A percentile compares a stretch with the other conserved stretches of the same genome.
These are phyloP conservation scores for Ceratopteris richardii DNA, from an alignment of 75 land plant species.

Conservation along the genomic window DNA sequence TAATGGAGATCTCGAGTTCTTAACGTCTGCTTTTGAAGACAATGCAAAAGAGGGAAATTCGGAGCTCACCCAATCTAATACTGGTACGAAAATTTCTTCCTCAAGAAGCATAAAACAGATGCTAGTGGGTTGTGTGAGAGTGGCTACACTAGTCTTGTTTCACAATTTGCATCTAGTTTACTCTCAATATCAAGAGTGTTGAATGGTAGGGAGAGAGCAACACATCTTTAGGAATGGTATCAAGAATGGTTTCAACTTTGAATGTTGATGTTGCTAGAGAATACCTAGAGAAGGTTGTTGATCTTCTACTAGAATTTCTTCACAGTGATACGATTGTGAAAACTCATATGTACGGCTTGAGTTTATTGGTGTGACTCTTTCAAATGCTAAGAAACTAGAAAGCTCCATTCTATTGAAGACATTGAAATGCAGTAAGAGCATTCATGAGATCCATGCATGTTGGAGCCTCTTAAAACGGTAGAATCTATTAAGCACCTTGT, in stretches of 20 bases:
- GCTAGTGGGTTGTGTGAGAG: slow-evolving; percentile 36
- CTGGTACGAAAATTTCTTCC: slow-evolving; percentile 25
- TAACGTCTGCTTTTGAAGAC: slow-evolving; percentile 76
- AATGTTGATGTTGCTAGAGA: too few species aligned
- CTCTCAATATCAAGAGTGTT: slow-evolving; percentile 87
- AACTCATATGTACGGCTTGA: slow-evolving; percentile 75
- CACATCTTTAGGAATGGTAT: slow-evolving; percentile 84
- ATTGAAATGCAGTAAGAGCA: slow-evolving; percentile 87
- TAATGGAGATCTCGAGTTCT: slow-evolving; percentile 76
- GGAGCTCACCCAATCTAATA: slow-evolving; percentile 18
- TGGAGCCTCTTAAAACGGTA: slow-evolving; percentile 85
- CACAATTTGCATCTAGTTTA: slow-evolving; percentile 80
- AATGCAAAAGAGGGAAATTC: slow-evolving; percentile 48
- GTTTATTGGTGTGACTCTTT: slow-evolving; percentile 78
- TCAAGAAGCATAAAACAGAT: slow-evolving; percentile 12
- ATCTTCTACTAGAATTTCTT: slow-evolving; percentile 80
- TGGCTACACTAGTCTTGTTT: slow-evolving; percentile 64
- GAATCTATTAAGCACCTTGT: slow-evolving; percentile 97
- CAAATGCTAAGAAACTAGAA: slow-evolving; percentile 93
- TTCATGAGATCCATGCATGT: slow-evolving; percentile 80
- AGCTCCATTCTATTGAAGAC: slow-evolving; percentile 91
- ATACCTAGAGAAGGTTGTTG: too few species aligned
- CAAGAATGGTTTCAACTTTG: slow-evolving; percentile 72
- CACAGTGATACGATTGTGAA: slow-evolving; percentile 82
- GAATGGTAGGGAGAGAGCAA: slow-evolving; percentile 84